Percentiles rank a stretch among this genome's conserved stretches.
phyloP scores from a whole-genome alignment of 1,284 basidiomycete species.

The Cryptococcus sp. region DNA sequence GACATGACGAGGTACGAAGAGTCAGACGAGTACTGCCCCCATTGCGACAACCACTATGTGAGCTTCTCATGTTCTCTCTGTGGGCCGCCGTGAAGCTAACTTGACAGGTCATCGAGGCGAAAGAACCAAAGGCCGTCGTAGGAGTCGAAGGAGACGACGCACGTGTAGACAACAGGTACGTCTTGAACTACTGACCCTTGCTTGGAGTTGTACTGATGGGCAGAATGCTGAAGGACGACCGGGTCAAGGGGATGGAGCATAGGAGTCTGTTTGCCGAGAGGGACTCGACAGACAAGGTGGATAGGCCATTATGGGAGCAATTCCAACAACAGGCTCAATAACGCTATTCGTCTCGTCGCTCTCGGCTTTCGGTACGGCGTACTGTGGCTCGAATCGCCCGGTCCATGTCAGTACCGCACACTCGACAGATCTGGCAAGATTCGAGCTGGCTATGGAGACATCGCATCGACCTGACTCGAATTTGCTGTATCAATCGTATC shows the following conservation, averaged over 20 bases:
- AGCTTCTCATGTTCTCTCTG: conserved; percentile 42
- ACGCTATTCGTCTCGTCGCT: neutral
- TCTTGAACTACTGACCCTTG: conserved; percentile 11
- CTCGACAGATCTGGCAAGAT: too few relatives aligned
- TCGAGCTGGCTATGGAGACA: too few relatives aligned
- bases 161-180: conserved; percentile 74
- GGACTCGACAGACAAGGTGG: conserved; percentile 42
- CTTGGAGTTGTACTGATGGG: neutral
- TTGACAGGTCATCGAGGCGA: conserved; percentile 85
- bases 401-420: too few relatives aligned
- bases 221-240: conserved; percentile 68
- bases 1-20: conserved; percentile 88
- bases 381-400: too few relatives aligned
- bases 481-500: too few relatives aligned
- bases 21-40: conserved; percentile 94
- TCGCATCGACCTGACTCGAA: too few relatives aligned
- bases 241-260: conserved; percentile 53
- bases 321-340: neutral
- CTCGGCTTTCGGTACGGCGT: too few relatives aligned
- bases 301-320: conserved; percentile 10
- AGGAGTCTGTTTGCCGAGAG: conserved; percentile 51
- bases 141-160: conserved; percentile 87
- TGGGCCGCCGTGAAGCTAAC: too few relatives aligned
- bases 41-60: conserved; percentile 97
- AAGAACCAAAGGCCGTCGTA: conserved; percentile 78